Percentiles rank a stretch among this genome's conserved stretches.
Conservation (phyloP, 345 rosid species). For the Bretschneidera sinensis region DNA sequence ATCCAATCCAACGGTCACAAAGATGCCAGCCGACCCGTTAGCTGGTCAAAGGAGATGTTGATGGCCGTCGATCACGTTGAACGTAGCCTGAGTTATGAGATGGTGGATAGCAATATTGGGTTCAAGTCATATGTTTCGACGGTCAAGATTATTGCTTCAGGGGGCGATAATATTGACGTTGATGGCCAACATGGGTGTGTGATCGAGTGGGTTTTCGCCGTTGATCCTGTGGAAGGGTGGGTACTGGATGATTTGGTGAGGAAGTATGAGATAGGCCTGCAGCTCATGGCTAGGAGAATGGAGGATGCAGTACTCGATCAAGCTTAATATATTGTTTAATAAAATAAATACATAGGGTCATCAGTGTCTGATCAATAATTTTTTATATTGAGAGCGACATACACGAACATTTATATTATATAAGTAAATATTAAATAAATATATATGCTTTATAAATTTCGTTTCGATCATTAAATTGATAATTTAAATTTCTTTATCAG, state of each 20-base stretch:
- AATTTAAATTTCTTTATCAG: too few relatives aligned
- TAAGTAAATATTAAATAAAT: too few relatives aligned
- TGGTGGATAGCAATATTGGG: constrained; percentile 53
- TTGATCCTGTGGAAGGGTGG: constrained; percentile 56
- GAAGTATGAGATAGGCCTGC: constrained; percentile 32
- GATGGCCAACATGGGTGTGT: constrained; percentile 33
- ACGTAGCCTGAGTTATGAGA: constrained; percentile 40
- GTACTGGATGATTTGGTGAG: constrained; percentile 33
- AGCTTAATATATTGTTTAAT: too few relatives aligned
- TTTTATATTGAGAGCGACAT: too few relatives aligned
- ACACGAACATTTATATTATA: too few relatives aligned
- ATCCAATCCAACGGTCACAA: constrained; percentile 12
- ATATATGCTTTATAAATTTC: too few relatives aligned
- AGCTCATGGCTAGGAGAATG: constrained; percentile 29
- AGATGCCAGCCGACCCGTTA: constrained; percentile 1
- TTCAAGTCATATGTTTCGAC: constrained; percentile 48
- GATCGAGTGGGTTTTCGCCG: constrained; percentile 55
- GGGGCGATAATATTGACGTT: background rate
- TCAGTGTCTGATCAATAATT: too few relatives aligned
- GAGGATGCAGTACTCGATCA: constrained; percentile 27
- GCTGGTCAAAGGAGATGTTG: constrained; percentile 55
- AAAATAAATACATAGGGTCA: too few relatives aligned
- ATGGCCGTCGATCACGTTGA: constrained; percentile 32
- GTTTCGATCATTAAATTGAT: too few relatives aligned
- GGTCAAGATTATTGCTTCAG: constrained; percentile 28